phyloP scores from a whole-genome alignment of 2,329 filamentous ascomycete species.

The Fusarium chuoi region DNA sequence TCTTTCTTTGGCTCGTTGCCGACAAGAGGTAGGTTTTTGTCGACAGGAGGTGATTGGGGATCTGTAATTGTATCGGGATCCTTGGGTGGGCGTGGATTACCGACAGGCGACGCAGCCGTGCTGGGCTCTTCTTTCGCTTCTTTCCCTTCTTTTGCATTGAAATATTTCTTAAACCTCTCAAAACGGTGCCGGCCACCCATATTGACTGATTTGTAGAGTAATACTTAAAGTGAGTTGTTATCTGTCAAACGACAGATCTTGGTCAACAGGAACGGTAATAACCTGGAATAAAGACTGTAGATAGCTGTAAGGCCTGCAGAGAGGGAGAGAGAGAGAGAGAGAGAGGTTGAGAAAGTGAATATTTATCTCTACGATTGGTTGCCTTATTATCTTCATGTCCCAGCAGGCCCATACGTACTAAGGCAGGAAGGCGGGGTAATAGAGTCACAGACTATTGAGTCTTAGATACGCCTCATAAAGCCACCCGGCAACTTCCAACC shows the following conservation, averaged over 20 bases:
- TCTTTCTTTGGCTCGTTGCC: background rate
- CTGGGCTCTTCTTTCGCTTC: background rate
- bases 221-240: background rate
- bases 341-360: background rate
- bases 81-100: background rate
- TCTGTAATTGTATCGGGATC: background rate
- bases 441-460: background rate
- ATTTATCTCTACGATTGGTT: background rate
- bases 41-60: background rate
- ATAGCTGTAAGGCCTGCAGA: background rate
- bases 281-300: background rate
- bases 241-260: background rate
- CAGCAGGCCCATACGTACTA: background rate
- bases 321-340: no score
- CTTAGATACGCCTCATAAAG: background rate
- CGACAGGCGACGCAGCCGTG: accelerated
- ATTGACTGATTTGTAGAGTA: background rate
- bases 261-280: background rate
- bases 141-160: background rate
- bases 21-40: background rate
- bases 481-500: background rate
- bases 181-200: background rate
- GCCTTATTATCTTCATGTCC: background rate
- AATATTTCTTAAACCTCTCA: background rate
- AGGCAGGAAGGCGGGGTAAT: background rate